Conservation (phyloP, 129 eudicot species). For the Lactuca sativa region DNA sequence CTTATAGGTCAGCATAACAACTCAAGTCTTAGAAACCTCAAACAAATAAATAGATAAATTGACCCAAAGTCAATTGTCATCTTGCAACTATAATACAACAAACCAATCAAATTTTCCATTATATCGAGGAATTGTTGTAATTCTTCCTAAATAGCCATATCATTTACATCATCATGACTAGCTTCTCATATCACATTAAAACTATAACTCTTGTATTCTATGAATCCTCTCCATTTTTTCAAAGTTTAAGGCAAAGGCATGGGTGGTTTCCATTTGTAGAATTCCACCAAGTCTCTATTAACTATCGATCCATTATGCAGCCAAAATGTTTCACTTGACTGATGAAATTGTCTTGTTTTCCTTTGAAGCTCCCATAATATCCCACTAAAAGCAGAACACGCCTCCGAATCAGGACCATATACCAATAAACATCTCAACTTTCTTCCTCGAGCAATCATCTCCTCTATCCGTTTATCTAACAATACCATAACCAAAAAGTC, state of each 20-base stretch:
- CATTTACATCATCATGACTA: background rate
- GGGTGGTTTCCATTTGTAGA: constrained; percentile 78
- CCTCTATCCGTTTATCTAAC: constrained; percentile 70
- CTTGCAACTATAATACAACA: constrained; percentile 15
- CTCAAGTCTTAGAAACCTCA: background rate
- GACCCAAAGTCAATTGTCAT: background rate
- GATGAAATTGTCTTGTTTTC: constrained; percentile 85
- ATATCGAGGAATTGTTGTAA: background rate
- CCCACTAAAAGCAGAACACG: constrained; percentile 80
- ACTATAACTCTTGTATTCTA: constrained; percentile 11
- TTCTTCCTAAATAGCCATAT: background rate
- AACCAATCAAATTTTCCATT: constrained; percentile 6
- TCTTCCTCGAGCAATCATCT: constrained; percentile 79
- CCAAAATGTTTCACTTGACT: constrained; percentile 93
- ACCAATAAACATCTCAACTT: constrained; percentile 81
- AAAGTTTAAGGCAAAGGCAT: constrained; percentile 75
- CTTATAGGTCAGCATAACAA: too few species aligned
- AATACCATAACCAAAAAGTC: constrained; percentile 7
- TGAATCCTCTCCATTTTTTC: constrained; percentile 1
- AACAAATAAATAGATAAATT: background rate
- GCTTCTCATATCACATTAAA: background rate
- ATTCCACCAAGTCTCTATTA: constrained; percentile 68
- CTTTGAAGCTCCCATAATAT: constrained; percentile 93
- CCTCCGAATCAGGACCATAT: constrained; percentile 68
- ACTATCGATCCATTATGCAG: constrained; percentile 83